Evolutionary conservation across 2,329 filamentous ascomycete species (phyloP).

Genomic region (Cryphonectria japonica): DNA sequence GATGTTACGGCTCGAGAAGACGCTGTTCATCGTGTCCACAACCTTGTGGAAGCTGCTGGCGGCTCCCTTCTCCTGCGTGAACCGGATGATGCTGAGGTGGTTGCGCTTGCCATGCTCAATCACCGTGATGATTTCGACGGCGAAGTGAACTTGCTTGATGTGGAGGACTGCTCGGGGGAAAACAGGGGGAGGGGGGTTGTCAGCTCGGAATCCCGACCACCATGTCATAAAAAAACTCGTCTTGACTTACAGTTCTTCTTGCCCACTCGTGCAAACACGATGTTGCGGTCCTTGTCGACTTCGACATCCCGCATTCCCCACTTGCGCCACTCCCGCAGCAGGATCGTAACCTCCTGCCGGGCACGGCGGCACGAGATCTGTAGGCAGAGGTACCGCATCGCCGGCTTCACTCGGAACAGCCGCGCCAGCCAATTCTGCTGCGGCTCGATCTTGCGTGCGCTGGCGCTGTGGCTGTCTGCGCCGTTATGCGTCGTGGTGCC

Average conservation of each 20-base stretch:
- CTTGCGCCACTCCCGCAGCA: constrained; percentile 79
- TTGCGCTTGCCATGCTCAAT: constrained; percentile 81
- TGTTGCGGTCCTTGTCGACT: constrained; percentile 77
- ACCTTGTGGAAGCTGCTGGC: constrained; percentile 87
- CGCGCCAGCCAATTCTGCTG: constrained; percentile 88
- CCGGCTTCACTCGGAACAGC: constrained; percentile 87
- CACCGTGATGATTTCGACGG: constrained; percentile 84
- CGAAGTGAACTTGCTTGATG: constrained; percentile 86
- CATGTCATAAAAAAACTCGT: not conserved
- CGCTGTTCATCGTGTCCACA: constrained; percentile 72
- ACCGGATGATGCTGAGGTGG: constrained; percentile 78
- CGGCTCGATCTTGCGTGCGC: constrained; percentile 61
- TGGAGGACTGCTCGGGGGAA: constrained; percentile 64
- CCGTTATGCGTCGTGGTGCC: constrained; percentile 39
- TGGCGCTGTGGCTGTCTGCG: constrained; percentile 42
- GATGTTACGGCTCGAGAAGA: constrained; percentile 67
- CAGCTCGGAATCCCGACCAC: constrained; percentile 6
- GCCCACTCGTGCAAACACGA: constrained; percentile 78
- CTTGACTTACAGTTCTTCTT: constrained; percentile 73
- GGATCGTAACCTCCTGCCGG: constrained; percentile 73
- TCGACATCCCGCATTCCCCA: constrained; percentile 81
- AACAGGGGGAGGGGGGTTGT: not conserved
- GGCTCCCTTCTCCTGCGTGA: constrained; percentile 90
- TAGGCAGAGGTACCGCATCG: constrained; percentile 75
- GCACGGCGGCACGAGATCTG: constrained; percentile 71